phyloP scores from a whole-genome alignment of 371 early-diverging fungal species.

The Mucor racemosus region DNA sequence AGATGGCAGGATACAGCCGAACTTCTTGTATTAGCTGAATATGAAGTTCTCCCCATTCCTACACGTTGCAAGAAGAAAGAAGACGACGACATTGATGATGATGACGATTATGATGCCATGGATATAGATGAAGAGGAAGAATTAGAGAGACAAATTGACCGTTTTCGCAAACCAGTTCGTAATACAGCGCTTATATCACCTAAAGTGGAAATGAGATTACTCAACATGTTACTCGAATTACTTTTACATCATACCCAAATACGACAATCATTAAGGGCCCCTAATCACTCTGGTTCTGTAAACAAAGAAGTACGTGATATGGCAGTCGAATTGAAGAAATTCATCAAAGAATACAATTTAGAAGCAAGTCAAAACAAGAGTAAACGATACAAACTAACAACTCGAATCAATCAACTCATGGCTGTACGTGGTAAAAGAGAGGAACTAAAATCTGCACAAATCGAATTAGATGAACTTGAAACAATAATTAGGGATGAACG shows the following conservation, averaged over 20 bases:
- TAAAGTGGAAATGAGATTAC: constrained; percentile 25
- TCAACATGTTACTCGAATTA: constrained; percentile 30
- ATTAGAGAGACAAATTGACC: not conserved
- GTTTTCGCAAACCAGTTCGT: constrained; percentile 18
- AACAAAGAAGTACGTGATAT: constrained; percentile 24
- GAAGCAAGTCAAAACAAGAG: constrained; percentile 26
- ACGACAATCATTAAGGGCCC: constrained; percentile 18
- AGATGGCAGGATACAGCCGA: constrained; percentile 42
- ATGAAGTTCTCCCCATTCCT: constrained; percentile 26
- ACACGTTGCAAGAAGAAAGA: not conserved
- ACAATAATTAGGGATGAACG: constrained; percentile 28
- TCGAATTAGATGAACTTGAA: constrained; percentile 30
- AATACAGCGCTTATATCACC: constrained; percentile 8
- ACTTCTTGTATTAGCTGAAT: constrained; percentile 23
- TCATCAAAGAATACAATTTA: constrained; percentile 14
- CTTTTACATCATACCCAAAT: constrained; percentile 24
- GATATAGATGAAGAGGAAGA: constrained; percentile 20
- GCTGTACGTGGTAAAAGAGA: constrained; percentile 19
- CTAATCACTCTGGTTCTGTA: not conserved
- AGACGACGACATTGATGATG: not conserved
- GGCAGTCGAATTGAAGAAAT: constrained; percentile 24
- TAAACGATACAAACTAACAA: constrained; percentile 16
- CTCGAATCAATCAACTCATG: constrained; percentile 21
- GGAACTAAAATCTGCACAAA: constrained; percentile 6
- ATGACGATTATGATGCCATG: constrained; percentile 8